Base-by-base conservation (phyloP, 2,329 filamentous ascomycete species). In the Stagonosporopsis tanaceti region DNA sequence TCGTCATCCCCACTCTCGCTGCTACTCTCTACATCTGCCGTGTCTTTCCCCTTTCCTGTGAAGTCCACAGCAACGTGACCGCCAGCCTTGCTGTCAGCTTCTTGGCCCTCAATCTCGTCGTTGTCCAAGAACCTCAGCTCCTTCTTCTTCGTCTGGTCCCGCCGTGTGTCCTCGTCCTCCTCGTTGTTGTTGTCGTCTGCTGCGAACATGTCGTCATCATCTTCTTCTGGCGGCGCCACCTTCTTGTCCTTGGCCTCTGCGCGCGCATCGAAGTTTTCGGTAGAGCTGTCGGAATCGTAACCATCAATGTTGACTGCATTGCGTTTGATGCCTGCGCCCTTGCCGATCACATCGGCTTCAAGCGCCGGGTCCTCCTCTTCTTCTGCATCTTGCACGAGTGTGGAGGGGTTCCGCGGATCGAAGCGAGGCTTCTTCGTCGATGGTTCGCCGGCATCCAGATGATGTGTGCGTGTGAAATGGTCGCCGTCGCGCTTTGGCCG, bases 221-320 rank as follows among this genome's bases (percentile, higher is more conserved):
- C 62, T 27, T 89, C 88, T 11, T 86, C 86, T 20, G 85, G 82
- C n/a, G 78, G 75, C 14, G 77, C 75, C 61, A 71, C 76, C 47
- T 66, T 80, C 60, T 65, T 81, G 50, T 78, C 80, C 62, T 83
- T 79, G 53, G 84, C 84, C 57, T 88, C 87, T 6, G 90, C 89
- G 48, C 91, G 86, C 30, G 85, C 85, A 66, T 95, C 86, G 75
- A 97, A 96, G 41, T 91, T 93, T 72, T 98, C 95, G 63, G 96
- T 94, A 50, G 94, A 96, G 55, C 85, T 87, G 77, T 99, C 95
- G 9, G 90, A 95, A 67, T 98, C 94, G 79, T 98, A 99, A 47
- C 95, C 95, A 71, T 98, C 95, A 38, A 99, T 87, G 71, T 98
- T 97, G 53, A 99, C 91, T 0, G 94, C 95, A 65, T 94, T 94